Evolutionary conservation across 2,329 filamentous ascomycete genomes (phyloP).

Genomic region (Fusarium kyushuense): DNA sequence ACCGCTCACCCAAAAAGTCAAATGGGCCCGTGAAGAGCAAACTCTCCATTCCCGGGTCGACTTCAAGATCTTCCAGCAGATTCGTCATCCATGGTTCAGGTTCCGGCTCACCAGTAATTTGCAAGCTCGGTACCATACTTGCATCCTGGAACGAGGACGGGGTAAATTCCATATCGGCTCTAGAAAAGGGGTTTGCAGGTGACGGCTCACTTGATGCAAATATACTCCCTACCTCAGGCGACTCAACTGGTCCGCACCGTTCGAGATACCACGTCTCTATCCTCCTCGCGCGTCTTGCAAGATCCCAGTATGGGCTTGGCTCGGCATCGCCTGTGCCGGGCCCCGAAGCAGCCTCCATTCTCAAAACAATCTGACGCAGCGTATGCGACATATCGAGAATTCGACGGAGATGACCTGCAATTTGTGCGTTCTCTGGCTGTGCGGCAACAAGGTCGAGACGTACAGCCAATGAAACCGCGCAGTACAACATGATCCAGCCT

Average conservation of each 20-base stretch:
- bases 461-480: slow-evolving; percentile 48
- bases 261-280: slow-evolving; percentile 45
- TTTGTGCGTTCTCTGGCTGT: slow-evolving; percentile 42
- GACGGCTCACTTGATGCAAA: slow-evolving; percentile 38
- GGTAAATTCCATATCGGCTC: slow-evolving; percentile 17
- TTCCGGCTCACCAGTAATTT: slow-evolving; percentile 29
- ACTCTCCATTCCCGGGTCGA: slow-evolving; percentile 35
- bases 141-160: slow-evolving; percentile 23
- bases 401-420: slow-evolving; percentile 46
- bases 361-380: slow-evolving; percentile 47
- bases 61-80: slow-evolving; percentile 35
- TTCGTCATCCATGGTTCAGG: slow-evolving; percentile 32
- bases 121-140: slow-evolving; percentile 28
- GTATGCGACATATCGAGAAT: slow-evolving; percentile 49
- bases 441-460: slow-evolving; percentile 50
- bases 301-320: slow-evolving; percentile 44
- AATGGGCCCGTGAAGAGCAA: slow-evolving; percentile 39
- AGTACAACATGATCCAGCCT: slow-evolving; percentile 51
- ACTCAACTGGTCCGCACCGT: slow-evolving; percentile 23
- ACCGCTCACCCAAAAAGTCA: slow-evolving; percentile 38
- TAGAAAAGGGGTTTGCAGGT: slow-evolving; percentile 11
- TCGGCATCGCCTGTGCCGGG: slow-evolving; percentile 22
- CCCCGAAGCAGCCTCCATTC: slow-evolving; percentile 45
- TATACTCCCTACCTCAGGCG: slow-evolving; percentile 29
- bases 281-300: slow-evolving; percentile 35